Conservation (phyloP, 2,329 filamentous ascomycete species). For the Venturia nashicola region DNA sequence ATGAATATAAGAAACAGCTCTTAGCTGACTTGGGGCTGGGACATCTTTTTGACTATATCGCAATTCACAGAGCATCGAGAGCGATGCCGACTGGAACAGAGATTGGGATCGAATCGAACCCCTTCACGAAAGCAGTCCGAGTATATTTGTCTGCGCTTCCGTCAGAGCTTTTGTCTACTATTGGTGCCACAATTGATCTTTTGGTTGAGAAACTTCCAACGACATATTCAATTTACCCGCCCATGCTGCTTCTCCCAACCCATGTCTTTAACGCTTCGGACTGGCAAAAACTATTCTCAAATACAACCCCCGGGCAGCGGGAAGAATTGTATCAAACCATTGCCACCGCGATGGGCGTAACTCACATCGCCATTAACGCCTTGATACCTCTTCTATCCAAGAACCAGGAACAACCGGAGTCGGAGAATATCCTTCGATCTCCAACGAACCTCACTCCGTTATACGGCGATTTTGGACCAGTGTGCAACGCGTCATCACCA, state of each 20-base stretch:
- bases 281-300: conserved; percentile 23
- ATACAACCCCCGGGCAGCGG: neutral
- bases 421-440: conserved; percentile 58
- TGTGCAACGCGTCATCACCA: conserved; percentile 16
- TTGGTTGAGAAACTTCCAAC: conserved; percentile 17
- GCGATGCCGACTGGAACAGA: neutral
- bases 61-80: neutral
- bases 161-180: neutral
- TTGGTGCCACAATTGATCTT: neutral
- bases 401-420: conserved; percentile 8
- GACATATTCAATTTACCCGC: conserved; percentile 43
- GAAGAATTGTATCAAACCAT: conserved; percentile 30
- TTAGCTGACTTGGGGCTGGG: neutral
- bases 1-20: neutral
- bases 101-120: neutral
- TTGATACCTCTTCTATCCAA: conserved; percentile 32
- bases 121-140: neutral
- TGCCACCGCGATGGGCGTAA: conserved; percentile 30
- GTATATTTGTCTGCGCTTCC: neutral
- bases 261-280: conserved; percentile 28
- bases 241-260: conserved; percentile 43
- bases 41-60: neutral
- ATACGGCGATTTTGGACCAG: conserved; percentile 60
- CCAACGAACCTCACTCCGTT: conserved; percentile 60
- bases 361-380: conserved; percentile 47